Percentiles rank a stretch among this genome's conserved stretches.
Conservation (phyloP, 2,329 filamentous ascomycete genomes). For the Fusarium tuaranense region DNA sequence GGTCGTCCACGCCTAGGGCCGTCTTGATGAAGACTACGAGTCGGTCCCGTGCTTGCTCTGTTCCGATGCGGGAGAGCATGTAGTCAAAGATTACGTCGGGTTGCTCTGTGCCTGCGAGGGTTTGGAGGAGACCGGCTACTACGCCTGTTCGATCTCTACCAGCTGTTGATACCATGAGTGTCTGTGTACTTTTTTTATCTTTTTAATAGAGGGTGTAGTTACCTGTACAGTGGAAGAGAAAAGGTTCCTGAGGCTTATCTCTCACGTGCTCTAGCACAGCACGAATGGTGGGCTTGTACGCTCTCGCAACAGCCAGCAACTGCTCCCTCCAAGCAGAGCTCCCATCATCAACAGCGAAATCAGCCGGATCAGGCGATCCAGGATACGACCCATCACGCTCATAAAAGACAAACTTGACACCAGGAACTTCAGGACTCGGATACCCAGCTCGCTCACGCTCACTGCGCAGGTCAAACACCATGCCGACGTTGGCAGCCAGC, state of each 20-base stretch:
- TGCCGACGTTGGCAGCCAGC: constrained; percentile 53
- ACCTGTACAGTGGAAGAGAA: constrained; percentile 68
- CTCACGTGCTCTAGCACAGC: constrained; percentile 61
- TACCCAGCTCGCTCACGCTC: constrained; percentile 54
- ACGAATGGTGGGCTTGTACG: constrained; percentile 56
- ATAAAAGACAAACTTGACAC: constrained; percentile 61
- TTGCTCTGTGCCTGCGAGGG: constrained; percentile 59
- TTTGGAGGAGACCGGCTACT: constrained; percentile 61
- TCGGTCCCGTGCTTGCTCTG: constrained; percentile 61
- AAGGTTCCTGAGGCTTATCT: constrained; percentile 57
- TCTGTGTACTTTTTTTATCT: neutral
- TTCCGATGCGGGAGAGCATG: constrained; percentile 65
- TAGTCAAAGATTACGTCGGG: constrained; percentile 62
- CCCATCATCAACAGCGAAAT: constrained; percentile 60
- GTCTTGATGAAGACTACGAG: constrained; percentile 57
- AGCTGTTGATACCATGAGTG: constrained; percentile 48
- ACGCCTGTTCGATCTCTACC: constrained; percentile 68
- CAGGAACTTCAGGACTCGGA: constrained; percentile 59
- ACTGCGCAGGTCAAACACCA: constrained; percentile 65
- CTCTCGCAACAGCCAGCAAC: constrained; percentile 60
- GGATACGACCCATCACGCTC: constrained; percentile 50
- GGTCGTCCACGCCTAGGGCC: constrained; percentile 50
- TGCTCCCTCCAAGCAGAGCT: constrained; percentile 58
- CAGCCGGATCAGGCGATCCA: constrained; percentile 48
- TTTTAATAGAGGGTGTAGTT: constrained; percentile 29